These are phyloP conservation scores for Penicillium canescens DNA, from an alignment of 495 filamentous ascomycete genomes.

Conservation along the genomic window DNA sequence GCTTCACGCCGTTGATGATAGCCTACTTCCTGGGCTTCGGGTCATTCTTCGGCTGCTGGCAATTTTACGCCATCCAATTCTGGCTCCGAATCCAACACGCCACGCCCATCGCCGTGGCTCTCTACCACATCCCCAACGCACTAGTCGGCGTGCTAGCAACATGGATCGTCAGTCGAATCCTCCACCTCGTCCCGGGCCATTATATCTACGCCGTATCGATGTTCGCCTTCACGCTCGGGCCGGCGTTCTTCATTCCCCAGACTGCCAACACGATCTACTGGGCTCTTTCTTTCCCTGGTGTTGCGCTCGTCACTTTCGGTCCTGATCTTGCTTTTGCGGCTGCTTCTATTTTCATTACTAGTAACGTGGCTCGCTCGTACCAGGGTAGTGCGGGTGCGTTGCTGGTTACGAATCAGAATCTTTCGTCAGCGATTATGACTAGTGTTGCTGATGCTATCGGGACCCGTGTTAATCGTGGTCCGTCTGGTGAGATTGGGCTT, in stretches of 20 bases:
- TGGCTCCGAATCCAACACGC: constrained; percentile 43
- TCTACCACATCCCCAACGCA: constrained; percentile 45
- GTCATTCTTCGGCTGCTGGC: constrained; percentile 44
- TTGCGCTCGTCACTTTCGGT: constrained; percentile 29
- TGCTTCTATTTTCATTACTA: constrained; percentile 33
- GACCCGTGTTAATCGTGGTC: constrained; percentile 32
- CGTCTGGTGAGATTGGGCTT: constrained; percentile 37
- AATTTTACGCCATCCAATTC: constrained; percentile 51
- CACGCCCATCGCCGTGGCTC: constrained; percentile 34
- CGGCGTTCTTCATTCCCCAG: constrained; percentile 32
- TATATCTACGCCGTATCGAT: constrained; percentile 41
- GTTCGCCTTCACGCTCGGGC: constrained; percentile 30
- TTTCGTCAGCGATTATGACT: constrained; percentile 43
- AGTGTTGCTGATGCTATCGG: constrained; percentile 47
- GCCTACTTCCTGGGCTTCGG: constrained; percentile 50
- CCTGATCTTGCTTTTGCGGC: constrained; percentile 34
- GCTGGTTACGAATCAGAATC: constrained; percentile 28
- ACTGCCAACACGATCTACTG: constrained; percentile 28
- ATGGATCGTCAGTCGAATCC: constrained; percentile 38
- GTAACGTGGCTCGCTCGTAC: constrained; percentile 28
- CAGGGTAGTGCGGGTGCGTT: constrained; percentile 31
- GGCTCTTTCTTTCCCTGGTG: constrained; percentile 29
- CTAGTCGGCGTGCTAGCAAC: constrained; percentile 44
- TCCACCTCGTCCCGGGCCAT: constrained; percentile 46
- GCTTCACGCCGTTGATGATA: constrained; percentile 42